Percentiles rank a stretch among this genome's conserved stretches.
Evolutionary conservation across 2,329 filamentous ascomycete genomes (phyloP).

Genomic region (Xylariaceae sp.): DNA sequence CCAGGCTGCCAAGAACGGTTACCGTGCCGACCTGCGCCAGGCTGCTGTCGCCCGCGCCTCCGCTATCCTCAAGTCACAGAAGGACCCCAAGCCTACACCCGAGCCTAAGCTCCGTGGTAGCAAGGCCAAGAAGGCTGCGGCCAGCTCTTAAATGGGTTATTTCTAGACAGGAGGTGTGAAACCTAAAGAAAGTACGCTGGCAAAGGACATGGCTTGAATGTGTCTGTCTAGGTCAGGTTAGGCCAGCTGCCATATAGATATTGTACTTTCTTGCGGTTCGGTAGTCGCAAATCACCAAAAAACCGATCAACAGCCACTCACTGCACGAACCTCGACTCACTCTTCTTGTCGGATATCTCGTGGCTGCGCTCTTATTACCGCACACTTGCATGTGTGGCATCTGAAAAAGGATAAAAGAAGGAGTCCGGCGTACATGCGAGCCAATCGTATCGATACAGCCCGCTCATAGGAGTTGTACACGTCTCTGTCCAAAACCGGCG

Average conservation of each 20-base stretch:
- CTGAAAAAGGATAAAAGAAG: neutral
- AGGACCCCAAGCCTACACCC: conserved; percentile 67
- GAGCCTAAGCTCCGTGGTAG: conserved; percentile 72
- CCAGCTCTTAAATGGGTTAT: conserved; percentile 35
- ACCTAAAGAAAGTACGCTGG: conserved; percentile 11
- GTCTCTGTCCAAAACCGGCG: too few relatives aligned
- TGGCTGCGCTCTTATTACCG: neutral
- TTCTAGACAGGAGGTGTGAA: conserved; percentile 6
- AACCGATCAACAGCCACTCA: conserved; percentile 16
- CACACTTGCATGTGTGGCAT: neutral
- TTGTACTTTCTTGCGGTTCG: conserved; percentile 17
- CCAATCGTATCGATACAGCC: neutral
- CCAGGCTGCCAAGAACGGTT: conserved; percentile 74
- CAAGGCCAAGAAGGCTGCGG: conserved; percentile 69
- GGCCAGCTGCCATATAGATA: conserved; percentile 19
- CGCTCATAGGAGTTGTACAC: neutral
- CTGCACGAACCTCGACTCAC: neutral
- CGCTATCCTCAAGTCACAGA: conserved; percentile 76
- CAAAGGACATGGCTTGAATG: conserved; percentile 15
- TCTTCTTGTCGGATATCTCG: neutral
- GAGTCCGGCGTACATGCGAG: neutral
- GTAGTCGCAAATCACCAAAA: conserved; percentile 22
- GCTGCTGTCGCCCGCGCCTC: conserved; percentile 80
- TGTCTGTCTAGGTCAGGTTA: conserved; percentile 14
- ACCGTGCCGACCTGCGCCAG: conserved; percentile 73